Percentiles rank a stretch among this genome's conserved stretches.
Evolutionary conservation across 1,284 basidiomycete genomes (phyloP).

Genomic region (Laetiporus sulphureus): DNA sequence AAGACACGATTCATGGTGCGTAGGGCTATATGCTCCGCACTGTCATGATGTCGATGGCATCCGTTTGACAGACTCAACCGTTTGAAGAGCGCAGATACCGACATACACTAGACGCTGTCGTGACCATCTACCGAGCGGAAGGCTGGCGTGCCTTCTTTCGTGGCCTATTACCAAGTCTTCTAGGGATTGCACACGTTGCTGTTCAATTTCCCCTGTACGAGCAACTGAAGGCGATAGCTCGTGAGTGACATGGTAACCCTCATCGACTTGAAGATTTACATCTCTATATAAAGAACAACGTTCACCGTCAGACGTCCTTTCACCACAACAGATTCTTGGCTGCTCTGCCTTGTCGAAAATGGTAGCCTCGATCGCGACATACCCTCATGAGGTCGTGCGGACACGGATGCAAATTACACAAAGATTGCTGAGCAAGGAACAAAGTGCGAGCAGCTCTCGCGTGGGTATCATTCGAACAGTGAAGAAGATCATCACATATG

Average conservation of each 20-base stretch:
- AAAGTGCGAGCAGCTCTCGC: constrained; percentile 25
- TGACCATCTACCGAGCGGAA: constrained; percentile 83
- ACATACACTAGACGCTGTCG: constrained; percentile 83
- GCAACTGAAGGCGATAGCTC: constrained; percentile 75
- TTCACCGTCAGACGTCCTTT: constrained; percentile 55
- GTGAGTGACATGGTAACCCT: constrained; percentile 42
- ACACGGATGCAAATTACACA: constrained; percentile 84
- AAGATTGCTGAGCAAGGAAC: constrained; percentile 32
- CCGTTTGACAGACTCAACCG: constrained; percentile 59
- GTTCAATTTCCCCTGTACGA: constrained; percentile 98
- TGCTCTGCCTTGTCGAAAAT: constrained; percentile 91
- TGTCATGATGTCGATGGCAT: not conserved
- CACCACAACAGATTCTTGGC: constrained; percentile 67
- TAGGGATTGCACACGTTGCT: constrained; percentile 89
- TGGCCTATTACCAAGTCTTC: constrained; percentile 80
- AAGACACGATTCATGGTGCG: constrained; percentile 96
- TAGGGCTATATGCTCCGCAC: constrained; percentile 10
- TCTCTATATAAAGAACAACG: too few species aligned
- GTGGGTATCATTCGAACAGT: constrained; percentile 70
- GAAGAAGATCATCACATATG: constrained; percentile 65
- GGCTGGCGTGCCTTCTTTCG: constrained; percentile 86
- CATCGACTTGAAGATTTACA: too few species aligned
- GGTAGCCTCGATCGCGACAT: constrained; percentile 89
- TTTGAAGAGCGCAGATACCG: constrained; percentile 70
- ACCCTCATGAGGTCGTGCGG: constrained; percentile 93